Evolutionary conservation across 1,284 basidiomycete genomes (phyloP).

Genomic region (Tranzscheliella williamsii): DNA sequence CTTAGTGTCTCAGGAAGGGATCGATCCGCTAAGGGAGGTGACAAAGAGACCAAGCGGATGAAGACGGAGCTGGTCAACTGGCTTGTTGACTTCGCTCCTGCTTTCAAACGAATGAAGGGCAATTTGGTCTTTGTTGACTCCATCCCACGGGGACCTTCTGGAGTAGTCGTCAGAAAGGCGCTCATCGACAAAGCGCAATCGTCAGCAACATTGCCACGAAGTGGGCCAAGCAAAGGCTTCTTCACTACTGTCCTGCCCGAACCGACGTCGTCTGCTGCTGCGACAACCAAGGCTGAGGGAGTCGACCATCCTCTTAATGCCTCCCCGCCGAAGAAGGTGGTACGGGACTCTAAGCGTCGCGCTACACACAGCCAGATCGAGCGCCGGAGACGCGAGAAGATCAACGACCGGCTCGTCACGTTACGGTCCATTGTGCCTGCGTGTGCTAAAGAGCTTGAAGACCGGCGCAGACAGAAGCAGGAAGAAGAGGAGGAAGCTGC

Average conservation of each 20-base stretch:
- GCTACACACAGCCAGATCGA: constrained; percentile 59
- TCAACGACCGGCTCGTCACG: constrained; percentile 58
- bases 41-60: constrained; percentile 35
- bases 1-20: constrained; percentile 20
- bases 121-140: constrained; percentile 30
- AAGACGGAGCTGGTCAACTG: constrained; percentile 27
- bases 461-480: constrained; percentile 31
- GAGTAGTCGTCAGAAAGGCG: constrained; percentile 5
- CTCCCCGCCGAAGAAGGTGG: constrained; percentile 23
- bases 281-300: too few species aligned
- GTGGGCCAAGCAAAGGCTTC: constrained; percentile 24
- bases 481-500: constrained; percentile 45
- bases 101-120: constrained; percentile 30
- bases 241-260: constrained; percentile 39
- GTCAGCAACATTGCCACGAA: background rate
- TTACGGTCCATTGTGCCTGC: constrained; percentile 55
- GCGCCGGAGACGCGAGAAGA: constrained; percentile 57
- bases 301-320: background rate
- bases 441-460: constrained; percentile 49
- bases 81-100: constrained; percentile 17
- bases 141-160: constrained; percentile 10
- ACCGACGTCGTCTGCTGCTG: constrained; percentile 3
- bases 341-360: constrained; percentile 44
- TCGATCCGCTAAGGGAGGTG: constrained; percentile 24
- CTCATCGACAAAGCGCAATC: constrained; percentile 25